These are phyloP conservation scores for Lumnitzera racemosa DNA, from an alignment of 345 rosid species.

Conservation along the genomic window DNA sequence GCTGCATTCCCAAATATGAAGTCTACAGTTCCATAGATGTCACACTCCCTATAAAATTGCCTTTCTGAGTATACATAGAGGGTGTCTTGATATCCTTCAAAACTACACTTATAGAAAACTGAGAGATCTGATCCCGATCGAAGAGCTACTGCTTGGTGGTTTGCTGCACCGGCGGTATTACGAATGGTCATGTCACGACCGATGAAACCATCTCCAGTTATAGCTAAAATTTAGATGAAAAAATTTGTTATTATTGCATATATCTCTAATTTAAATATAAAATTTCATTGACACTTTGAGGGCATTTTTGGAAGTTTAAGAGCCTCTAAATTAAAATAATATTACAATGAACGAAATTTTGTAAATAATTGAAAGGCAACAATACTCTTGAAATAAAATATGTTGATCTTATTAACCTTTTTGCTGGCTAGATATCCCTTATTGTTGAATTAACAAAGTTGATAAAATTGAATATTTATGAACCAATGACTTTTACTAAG, in stretches of 20 bases:
- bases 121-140: conserved; percentile 35
- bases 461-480: too few species aligned
- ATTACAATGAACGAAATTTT: too few species aligned
- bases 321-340: too few species aligned
- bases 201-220: conserved; percentile 31
- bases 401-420: too few species aligned
- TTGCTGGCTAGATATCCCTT: too few species aligned
- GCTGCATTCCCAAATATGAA: conserved; percentile 33
- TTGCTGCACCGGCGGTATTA: conserved; percentile 30
- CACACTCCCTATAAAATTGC: conserved; percentile 31
- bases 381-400: too few species aligned
- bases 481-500: too few species aligned
- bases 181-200: conserved; percentile 25
- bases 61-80: conserved; percentile 28
- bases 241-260: background rate
- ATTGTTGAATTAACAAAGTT: too few species aligned
- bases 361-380: too few species aligned
- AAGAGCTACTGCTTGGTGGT: conserved; percentile 37
- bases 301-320: too few species aligned
- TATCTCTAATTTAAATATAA: too few species aligned
- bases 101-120: conserved; percentile 20
- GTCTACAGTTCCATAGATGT: conserved; percentile 28
- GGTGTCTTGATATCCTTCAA: conserved; percentile 29
- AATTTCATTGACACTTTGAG: too few species aligned
- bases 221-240: conserved; percentile 20